Percentiles rank a stretch among this genome's conserved stretches.
Evolutionary conservation across 768 basidiomycete species (phyloP).

Genomic region (Boletus rubroflammeus): DNA sequence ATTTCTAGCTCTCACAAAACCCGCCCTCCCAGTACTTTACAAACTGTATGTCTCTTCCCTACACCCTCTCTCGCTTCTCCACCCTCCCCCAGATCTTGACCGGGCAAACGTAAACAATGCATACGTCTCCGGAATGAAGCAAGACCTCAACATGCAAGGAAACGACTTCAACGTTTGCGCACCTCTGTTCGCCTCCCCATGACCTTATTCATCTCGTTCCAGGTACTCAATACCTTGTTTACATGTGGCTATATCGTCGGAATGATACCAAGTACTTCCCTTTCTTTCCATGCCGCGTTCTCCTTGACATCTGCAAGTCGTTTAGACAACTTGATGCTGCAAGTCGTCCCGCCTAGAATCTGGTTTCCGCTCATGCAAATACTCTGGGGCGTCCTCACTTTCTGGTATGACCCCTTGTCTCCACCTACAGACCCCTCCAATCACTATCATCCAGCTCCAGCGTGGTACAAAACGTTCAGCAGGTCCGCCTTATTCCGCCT

Average conservation of each 20-base stretch:
- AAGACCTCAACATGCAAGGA: slow-evolving; percentile 63
- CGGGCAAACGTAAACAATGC: slow-evolving; percentile 69
- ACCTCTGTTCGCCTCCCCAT: background rate
- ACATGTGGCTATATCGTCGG: slow-evolving; percentile 75
- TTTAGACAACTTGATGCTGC: slow-evolving; percentile 63
- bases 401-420: slow-evolving; percentile 40
- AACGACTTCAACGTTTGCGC: slow-evolving; percentile 55
- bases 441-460: slow-evolving; percentile 44
- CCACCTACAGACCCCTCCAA: background rate
- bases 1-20: slow-evolving; percentile 11
- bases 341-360: slow-evolving; percentile 57
- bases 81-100: slow-evolving; percentile 49
- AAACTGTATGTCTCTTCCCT: slow-evolving; percentile 44
- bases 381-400: slow-evolving; percentile 62
- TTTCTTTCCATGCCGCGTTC: background rate
- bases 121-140: slow-evolving; percentile 77
- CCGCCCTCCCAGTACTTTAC: slow-evolving; percentile 59
- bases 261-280: slow-evolving; percentile 58
- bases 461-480: slow-evolving; percentile 50
- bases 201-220: background rate
- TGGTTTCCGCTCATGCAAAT: slow-evolving; percentile 67
- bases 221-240: slow-evolving; percentile 69
- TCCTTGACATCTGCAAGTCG: slow-evolving; percentile 1
- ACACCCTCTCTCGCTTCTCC: background rate
- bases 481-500: slow-evolving; percentile 34